Percentiles rank a stretch among this genome's conserved stretches.
Conservation (phyloP, 2,329 filamentous ascomycete genomes). For the Fonsecaea erecta region DNA sequence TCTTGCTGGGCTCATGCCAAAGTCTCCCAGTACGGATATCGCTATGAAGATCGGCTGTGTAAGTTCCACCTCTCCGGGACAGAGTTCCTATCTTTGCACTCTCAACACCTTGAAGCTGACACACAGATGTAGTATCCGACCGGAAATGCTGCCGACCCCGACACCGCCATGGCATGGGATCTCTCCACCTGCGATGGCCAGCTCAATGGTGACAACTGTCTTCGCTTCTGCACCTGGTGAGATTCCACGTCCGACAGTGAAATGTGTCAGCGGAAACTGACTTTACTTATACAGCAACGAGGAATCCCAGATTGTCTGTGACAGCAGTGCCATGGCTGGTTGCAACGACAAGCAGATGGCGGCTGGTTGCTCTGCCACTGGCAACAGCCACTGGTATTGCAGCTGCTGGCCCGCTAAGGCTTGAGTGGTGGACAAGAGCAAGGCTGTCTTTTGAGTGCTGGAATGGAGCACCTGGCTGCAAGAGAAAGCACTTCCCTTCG, state of each 20-base stretch:
- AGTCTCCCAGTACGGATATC: background rate
- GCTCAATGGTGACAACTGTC: constrained; percentile 11
- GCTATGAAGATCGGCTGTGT: constrained; percentile 15
- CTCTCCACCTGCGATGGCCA: constrained; percentile 3
- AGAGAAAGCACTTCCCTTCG: background rate
- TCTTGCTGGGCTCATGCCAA: background rate
- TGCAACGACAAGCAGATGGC: constrained; percentile 11
- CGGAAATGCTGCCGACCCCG: constrained; percentile 1
- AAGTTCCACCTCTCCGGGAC: background rate
- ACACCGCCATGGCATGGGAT: constrained; percentile 1
- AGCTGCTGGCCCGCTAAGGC: constrained; percentile 14
- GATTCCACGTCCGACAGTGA: background rate
- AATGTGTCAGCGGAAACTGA: background rate
- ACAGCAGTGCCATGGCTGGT: constrained; percentile 3
- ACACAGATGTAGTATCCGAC: constrained; percentile 2
- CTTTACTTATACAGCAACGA: constrained; percentile 2
- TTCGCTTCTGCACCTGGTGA: constrained; percentile 15
- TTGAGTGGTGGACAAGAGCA: background rate
- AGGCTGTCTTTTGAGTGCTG: background rate
- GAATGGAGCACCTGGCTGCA: too few relatives aligned
- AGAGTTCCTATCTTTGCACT: background rate
- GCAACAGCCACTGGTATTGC: constrained; percentile 2
- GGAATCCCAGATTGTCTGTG: constrained; percentile 10
- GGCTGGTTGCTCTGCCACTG: background rate
- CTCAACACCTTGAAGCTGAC: background rate